These are phyloP conservation scores for Lodderomyces margitis DNA, from an alignment of 1,139 yeast species.

Conservation along the genomic window DNA sequence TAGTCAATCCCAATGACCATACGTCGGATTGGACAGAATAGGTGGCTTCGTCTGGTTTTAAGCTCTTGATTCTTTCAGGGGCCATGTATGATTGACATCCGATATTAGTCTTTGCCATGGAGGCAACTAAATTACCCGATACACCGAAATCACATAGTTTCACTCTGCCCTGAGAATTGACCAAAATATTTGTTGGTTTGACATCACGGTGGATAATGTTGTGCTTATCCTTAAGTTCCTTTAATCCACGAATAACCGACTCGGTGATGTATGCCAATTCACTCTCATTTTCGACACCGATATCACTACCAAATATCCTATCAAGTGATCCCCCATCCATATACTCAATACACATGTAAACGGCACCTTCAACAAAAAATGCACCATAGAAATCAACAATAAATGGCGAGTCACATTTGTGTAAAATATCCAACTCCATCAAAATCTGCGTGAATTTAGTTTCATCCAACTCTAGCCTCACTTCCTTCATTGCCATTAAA, in stretches of 20 bases:
- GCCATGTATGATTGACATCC: slow-evolving; percentile 99
- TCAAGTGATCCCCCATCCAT: slow-evolving; percentile 98
- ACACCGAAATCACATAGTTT: slow-evolving; percentile 97
- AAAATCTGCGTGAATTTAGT: slow-evolving; percentile 87
- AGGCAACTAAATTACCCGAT: slow-evolving; percentile 91
- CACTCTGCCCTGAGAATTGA: slow-evolving; percentile 77
- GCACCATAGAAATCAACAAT: slow-evolving; percentile 97
- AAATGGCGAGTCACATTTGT: slow-evolving; percentile 84
- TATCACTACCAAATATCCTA: slow-evolving; percentile 66
- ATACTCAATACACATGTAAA: slow-evolving; percentile 96
- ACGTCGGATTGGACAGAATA: slow-evolving; percentile 94
- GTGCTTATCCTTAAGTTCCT: slow-evolving; percentile 79
- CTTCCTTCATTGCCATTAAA: slow-evolving; percentile 96
- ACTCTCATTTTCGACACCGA: slow-evolving; percentile 78
- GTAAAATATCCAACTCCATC: slow-evolving; percentile 93
- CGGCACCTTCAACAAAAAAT: slow-evolving; percentile 95
- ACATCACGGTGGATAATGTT: slow-evolving; percentile 96
- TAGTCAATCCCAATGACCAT: slow-evolving; percentile 91
- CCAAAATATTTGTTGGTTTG: slow-evolving; percentile 91
- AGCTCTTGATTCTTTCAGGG: slow-evolving; percentile 83
- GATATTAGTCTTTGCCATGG: slow-evolving; percentile 91
- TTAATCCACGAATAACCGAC: slow-evolving; percentile 78
- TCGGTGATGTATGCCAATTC: slow-evolving; percentile 76
- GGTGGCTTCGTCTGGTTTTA: slow-evolving; percentile 62
- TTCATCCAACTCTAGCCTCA: slow-evolving; percentile 86